Evolutionary conservation across 352 stramenopile genomes (phyloP).

Genomic region (Pythium brassicae): DNA sequence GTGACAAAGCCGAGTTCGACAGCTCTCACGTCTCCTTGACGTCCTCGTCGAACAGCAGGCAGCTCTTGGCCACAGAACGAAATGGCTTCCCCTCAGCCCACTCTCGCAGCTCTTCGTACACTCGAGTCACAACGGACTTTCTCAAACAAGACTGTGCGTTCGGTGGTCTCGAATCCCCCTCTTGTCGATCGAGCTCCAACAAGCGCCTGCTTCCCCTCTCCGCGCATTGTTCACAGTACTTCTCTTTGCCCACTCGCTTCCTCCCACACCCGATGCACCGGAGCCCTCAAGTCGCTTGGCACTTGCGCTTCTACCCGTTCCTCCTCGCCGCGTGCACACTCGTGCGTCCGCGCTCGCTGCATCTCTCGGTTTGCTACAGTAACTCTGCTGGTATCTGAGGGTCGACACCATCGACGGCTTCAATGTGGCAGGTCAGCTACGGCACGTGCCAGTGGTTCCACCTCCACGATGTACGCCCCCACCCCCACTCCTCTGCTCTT

Average conservation of each 20-base stretch:
- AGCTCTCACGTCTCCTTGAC: too few species aligned
- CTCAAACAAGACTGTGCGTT: not conserved
- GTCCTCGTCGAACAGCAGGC: too few species aligned
- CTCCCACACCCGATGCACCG: not conserved
- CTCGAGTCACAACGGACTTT: not conserved
- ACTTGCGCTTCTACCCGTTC: slow-evolving; percentile 25
- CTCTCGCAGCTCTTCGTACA: not conserved
- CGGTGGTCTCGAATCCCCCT: too few species aligned
- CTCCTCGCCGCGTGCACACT: slow-evolving; percentile 21
- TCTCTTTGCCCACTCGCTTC: too few species aligned
- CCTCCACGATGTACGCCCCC: slow-evolving; percentile 28
- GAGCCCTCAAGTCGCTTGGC: not conserved
- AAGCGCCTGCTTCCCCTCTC: not conserved
- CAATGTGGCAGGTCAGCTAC: slow-evolving; percentile 23
- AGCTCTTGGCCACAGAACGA: too few species aligned
- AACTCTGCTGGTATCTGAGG: not conserved
- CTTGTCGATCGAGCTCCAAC: not conserved
- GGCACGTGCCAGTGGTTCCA: slow-evolving; percentile 55
- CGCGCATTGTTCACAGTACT: not conserved
- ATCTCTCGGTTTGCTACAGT: too few species aligned
- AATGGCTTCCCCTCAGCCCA: too few species aligned
- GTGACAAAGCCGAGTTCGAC: too few species aligned
- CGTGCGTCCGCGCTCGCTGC: slow-evolving; percentile 10
- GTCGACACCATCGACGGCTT: not conserved
- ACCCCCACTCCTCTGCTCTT: too few species aligned